phyloP scores from a whole-genome alignment of 192 early-diverging fungal genomes.

The Umbelopsis ramanniana region DNA sequence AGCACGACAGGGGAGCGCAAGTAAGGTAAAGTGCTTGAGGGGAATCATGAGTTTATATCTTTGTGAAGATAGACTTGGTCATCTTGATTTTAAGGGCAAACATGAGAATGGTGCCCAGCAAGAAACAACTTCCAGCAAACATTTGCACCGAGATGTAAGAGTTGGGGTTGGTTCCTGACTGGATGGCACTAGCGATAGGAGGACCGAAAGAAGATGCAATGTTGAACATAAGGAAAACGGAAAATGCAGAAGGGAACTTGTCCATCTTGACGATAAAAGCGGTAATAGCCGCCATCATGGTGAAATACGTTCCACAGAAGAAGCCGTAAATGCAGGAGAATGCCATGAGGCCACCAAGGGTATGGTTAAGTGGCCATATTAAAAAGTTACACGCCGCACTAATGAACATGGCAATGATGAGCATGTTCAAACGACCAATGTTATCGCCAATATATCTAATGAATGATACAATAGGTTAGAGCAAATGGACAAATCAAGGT shows the following conservation, averaged over 20 bases:
- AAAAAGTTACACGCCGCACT: slow-evolving; percentile 29
- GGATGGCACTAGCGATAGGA: slow-evolving; percentile 38
- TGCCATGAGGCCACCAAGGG: slow-evolving; percentile 15
- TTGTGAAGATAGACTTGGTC: slow-evolving; percentile 2
- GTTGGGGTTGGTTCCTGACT: slow-evolving; percentile 30
- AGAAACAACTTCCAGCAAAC: slow-evolving; percentile 46
- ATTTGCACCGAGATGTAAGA: slow-evolving; percentile 45
- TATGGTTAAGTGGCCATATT: slow-evolving; percentile 28
- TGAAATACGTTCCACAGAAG: slow-evolving; percentile 30
- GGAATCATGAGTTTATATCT: not conserved
- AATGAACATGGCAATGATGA: slow-evolving; percentile 32
- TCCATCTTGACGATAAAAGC: slow-evolving; percentile 27
- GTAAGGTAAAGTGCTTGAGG: too few relatives aligned
- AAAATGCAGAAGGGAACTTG: slow-evolving; percentile 31
- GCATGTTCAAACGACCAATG: slow-evolving; percentile 37
- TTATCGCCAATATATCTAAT: slow-evolving; percentile 25
- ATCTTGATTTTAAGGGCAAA: slow-evolving; percentile 37
- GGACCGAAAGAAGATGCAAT: slow-evolving; percentile 36
- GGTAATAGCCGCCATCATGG: slow-evolving; percentile 32
- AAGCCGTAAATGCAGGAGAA: slow-evolving; percentile 30
- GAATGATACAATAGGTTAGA: not conserved
- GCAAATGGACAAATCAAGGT: not conserved
- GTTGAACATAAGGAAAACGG: slow-evolving; percentile 30
- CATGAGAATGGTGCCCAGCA: slow-evolving; percentile 41
- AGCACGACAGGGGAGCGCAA: too few relatives aligned